Conservation (phyloP, 1,139 yeast genomes). For the Torulaspora globosa region DNA sequence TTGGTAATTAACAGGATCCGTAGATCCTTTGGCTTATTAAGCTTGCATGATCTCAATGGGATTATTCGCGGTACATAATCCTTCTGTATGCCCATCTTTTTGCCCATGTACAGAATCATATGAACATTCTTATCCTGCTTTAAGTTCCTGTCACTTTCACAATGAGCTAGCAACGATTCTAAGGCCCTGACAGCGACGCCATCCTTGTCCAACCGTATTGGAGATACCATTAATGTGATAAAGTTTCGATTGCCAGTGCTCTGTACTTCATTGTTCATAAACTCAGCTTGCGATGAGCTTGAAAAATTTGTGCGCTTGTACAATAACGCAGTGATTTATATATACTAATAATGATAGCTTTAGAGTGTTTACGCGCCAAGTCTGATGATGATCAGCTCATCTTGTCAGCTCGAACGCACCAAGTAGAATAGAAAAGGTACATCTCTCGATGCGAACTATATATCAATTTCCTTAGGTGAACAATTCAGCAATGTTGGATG, state of each 20-base stretch:
- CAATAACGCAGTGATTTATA: background rate
- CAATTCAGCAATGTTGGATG: slow-evolving; percentile 85
- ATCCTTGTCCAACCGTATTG: slow-evolving; percentile 5
- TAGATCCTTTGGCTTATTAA: slow-evolving; percentile 46
- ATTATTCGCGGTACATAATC: slow-evolving; percentile 65
- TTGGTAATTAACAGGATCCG: slow-evolving; percentile 60
- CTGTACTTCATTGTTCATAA: background rate
- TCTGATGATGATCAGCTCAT: background rate
- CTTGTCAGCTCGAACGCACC: background rate
- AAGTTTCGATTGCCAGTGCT: background rate
- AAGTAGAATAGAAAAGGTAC: slow-evolving; percentile 12
- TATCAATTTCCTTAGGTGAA: slow-evolving; percentile 39
- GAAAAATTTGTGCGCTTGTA: background rate
- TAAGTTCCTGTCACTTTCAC: slow-evolving; percentile 25
- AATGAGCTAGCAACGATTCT: slow-evolving; percentile 25
- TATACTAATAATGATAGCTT: background rate
- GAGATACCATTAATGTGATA: slow-evolving; percentile 1
- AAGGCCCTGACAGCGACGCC: slow-evolving; percentile 24
- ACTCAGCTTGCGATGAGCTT: slow-evolving; percentile 5
- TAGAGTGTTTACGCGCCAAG: background rate
- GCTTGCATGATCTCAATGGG: slow-evolving; percentile 49
- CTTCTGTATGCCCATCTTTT: slow-evolving; percentile 46
- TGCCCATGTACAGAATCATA: slow-evolving; percentile 51
- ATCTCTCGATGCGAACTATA: slow-evolving; percentile 13
- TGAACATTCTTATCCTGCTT: slow-evolving; percentile 39